Evolutionary conservation across 2,329 filamentous ascomycete genomes (phyloP).

Genomic region (Penicillium sp.): DNA sequence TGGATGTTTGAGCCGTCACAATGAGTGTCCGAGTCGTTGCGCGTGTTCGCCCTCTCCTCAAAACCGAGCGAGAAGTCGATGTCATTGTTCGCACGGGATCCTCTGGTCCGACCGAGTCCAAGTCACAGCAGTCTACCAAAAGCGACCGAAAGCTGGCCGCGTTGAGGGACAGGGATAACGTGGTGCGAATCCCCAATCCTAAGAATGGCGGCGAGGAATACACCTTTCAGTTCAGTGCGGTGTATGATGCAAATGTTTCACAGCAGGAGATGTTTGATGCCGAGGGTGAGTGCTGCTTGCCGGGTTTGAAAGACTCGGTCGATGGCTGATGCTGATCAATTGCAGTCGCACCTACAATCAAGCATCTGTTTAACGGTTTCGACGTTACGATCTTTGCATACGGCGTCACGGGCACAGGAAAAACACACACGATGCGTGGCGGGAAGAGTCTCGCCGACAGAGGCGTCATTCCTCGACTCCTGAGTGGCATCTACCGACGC

Average conservation of each 20-base stretch:
- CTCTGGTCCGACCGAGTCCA: constrained; percentile 18
- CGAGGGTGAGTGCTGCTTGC: constrained; percentile 61
- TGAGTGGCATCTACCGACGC: constrained; percentile 79
- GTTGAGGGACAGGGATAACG: constrained; percentile 53
- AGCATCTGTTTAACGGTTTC: constrained; percentile 78
- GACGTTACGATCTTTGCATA: constrained; percentile 90
- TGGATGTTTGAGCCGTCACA: constrained; percentile 17
- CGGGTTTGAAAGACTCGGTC: neutral
- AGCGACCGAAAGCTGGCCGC: constrained; percentile 26
- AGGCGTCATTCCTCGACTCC: constrained; percentile 77
- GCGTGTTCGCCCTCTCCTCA: constrained; percentile 79
- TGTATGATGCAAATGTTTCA: constrained; percentile 73
- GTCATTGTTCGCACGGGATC: constrained; percentile 70
- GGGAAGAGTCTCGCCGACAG: constrained; percentile 79
- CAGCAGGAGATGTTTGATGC: constrained; percentile 85
- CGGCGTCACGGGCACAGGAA: constrained; percentile 86
- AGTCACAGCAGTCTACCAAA: constrained; percentile 20
- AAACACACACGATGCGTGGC: constrained; percentile 94
- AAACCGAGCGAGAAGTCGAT: constrained; percentile 80
- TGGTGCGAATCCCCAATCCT: constrained; percentile 86
- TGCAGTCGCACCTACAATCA: constrained; percentile 78
- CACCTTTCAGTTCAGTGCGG: constrained; percentile 89
- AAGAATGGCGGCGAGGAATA: constrained; percentile 90
- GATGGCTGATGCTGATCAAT: constrained; percentile 14
- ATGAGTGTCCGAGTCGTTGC: constrained; percentile 75